Evolutionary conservation across 2,329 filamentous ascomycete genomes (phyloP).

Genomic region (Aureobasidium vineae): DNA sequence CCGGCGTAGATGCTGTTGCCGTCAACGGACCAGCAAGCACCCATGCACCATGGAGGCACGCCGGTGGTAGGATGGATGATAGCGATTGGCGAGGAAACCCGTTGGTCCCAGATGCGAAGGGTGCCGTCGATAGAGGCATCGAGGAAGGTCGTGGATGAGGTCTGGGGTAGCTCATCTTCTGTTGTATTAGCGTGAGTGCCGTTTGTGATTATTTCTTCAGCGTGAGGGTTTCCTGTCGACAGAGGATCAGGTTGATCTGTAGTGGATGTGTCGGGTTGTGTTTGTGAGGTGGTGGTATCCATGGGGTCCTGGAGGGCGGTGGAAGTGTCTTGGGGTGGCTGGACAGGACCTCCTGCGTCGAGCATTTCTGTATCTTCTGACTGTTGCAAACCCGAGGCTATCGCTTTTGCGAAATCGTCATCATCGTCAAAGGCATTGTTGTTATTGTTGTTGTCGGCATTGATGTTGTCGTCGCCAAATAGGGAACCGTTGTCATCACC

Average conservation of each 20-base stretch:
- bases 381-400: slow-evolving; percentile 56
- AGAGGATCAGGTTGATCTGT: slow-evolving; percentile 19
- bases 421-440: slow-evolving; percentile 65
- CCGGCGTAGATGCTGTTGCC: slow-evolving; percentile 95
- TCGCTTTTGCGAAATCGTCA: slow-evolving; percentile 73
- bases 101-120: slow-evolving; percentile 88
- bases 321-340: slow-evolving; percentile 38
- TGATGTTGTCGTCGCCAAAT: slow-evolving; percentile 71
- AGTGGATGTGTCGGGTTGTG: slow-evolving; percentile 19
- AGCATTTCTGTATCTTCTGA: slow-evolving; percentile 44
- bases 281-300: slow-evolving; percentile 15
- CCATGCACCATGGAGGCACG: slow-evolving; percentile 96
- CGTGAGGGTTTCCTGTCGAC: slow-evolving; percentile 53
- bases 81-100: slow-evolving; percentile 72
- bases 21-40: slow-evolving; percentile 92
- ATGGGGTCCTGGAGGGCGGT: slow-evolving; percentile 8
- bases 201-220: slow-evolving; percentile 44
- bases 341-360: slow-evolving; percentile 46
- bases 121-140: slow-evolving; percentile 84
- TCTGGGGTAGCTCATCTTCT: slow-evolving; percentile 45
- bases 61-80: slow-evolving; percentile 70
- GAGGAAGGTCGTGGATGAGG: slow-evolving; percentile 77
- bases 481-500: slow-evolving; percentile 72
- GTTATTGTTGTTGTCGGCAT: slow-evolving; percentile 53
- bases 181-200: slow-evolving; percentile 29